Evolutionary conservation across 768 basidiomycete species (phyloP), one percentile per base, ranked within the genome.

Genomic region (Zangia roseola): DNA sequence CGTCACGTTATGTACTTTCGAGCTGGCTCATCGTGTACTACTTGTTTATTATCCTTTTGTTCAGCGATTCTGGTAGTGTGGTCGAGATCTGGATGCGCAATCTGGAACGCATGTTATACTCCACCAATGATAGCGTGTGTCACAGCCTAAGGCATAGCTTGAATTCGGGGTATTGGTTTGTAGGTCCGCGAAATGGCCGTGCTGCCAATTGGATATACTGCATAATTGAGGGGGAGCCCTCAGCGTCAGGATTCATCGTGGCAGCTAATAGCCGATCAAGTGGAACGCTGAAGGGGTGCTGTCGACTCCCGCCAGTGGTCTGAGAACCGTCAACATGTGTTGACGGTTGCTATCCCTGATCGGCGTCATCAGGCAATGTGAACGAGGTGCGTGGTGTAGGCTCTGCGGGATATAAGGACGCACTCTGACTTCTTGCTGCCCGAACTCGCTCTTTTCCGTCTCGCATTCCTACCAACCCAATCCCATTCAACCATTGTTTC

Each of bases 171-270:
- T 50, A 37, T 51, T 56, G 37, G 33, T 35, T 40, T 38, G 56
- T 45, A 31, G 47, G 35, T 49, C 45, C n/a, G 45, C 43, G 42
- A 57, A 47, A 8, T 62, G 54, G 46, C 54, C 63, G 63, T 59
- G 45, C 47, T 45, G 35, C 37, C 40, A 37, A 40, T 7, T 31
- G 31, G 31, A 28, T 38, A 34, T 25, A 31, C 52, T 41, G 37
- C 52, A 37, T 20, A 26, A 30, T 49, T 52, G 10, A 42, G 43
- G 50, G 55, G 53, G 34, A 35, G 10, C 36, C 20, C 31, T 10
- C 13, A 37, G 42, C 56, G 46, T 59, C 61, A 58, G 63, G 63
- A 24, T 48, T 16, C 61, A 43, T 64, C 64, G 55, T 67, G 63
- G 12, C 30, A 30, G 3, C 47, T 45, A 56, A 54, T 57, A 26